phyloP scores from a whole-genome alignment of 208 protist species.

The Crithidia bombi region DNA sequence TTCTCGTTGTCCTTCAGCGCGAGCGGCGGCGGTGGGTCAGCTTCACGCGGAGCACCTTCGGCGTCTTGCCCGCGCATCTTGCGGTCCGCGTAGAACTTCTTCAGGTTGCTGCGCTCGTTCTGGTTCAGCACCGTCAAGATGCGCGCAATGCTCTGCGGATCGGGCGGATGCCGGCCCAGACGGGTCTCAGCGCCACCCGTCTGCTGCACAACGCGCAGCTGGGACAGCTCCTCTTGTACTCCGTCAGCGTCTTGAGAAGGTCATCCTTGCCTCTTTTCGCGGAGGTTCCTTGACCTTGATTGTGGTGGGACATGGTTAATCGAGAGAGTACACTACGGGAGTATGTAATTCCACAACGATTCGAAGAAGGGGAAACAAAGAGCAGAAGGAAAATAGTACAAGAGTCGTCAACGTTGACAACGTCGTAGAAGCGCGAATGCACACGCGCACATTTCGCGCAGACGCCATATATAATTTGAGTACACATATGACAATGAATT shows the following conservation, averaged over 20 bases:
- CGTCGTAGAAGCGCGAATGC: no score
- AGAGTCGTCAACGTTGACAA: no score
- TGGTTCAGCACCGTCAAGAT: conserved; percentile 98
- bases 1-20: conserved; percentile 90
- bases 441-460: no score
- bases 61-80: conserved; percentile 83
- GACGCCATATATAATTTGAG: no score
- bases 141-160: conserved; percentile 97
- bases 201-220: conserved; percentile 96
- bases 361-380: no score
- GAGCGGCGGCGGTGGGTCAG: conserved; percentile 87
- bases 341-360: no score
- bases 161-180: conserved; percentile 95
- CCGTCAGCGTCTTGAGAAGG: conserved; percentile 95
- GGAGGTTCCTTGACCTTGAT: conserved; percentile 92
- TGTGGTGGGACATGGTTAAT: conserved; percentile 83
- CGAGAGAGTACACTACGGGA: no score
- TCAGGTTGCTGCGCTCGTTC: conserved; percentile 92
- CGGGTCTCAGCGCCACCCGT: conserved; percentile 90
- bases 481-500: no score
- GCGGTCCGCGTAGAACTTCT: conserved; percentile 94
- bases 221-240: conserved; percentile 98
- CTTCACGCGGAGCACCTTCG: conserved; percentile 85
- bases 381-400: no score
- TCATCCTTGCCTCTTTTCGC: conserved; percentile 96